Base-by-base conservation (phyloP, 2,329 filamentous ascomycete genomes). In the Epichloe scottii region DNA sequence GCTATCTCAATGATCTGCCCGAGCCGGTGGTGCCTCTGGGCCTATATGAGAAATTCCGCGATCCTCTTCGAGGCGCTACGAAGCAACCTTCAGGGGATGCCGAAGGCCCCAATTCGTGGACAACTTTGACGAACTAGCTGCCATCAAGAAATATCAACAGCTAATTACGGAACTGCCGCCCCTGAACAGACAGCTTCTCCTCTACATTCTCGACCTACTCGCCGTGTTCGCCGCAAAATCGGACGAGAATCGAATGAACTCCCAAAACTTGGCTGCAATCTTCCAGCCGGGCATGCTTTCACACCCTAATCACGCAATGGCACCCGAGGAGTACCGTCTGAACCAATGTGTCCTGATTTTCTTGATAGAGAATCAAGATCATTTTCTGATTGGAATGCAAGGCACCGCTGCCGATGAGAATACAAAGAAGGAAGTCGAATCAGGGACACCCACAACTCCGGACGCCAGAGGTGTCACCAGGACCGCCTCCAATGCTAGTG, bases 291-390 rank as follows among this genome's bases (percentile, higher is more conserved):
- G 93, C 51, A 87, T 98, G 71, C 77, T 98, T 14, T 96, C 90
- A 2, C 93, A 98, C 65, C 93, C 93, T 1, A 75, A 80, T 53
- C 93, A 98, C 66, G 90, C 95, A 62, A 97, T 98, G 91, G 84
- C 89, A 0, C 93, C 93, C 0, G 81, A 87, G 52, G 91, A 97
- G 63, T 98, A 98, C 65, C 84, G 89, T 34, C 74, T 98, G 5
- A 97, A 94, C 64, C 93, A 98, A 74, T 91, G 93, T 61, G 91
- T 98, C 19, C 78, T 98, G 56, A 95, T 98, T 48, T 98, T 98
- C 67, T 72, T 98, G 59, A 98, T 98, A 58, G 90, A 97, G 64
- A 95, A 98, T 61, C 93, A 98, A 66, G 93, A 98, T 62, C 88
- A 95, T 67, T 98, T 98, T 74, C 73, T 98, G 57, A 94, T 98